Conservation (phyloP, 306 rosid genomes). For the Lagenaria siceraria region DNA sequence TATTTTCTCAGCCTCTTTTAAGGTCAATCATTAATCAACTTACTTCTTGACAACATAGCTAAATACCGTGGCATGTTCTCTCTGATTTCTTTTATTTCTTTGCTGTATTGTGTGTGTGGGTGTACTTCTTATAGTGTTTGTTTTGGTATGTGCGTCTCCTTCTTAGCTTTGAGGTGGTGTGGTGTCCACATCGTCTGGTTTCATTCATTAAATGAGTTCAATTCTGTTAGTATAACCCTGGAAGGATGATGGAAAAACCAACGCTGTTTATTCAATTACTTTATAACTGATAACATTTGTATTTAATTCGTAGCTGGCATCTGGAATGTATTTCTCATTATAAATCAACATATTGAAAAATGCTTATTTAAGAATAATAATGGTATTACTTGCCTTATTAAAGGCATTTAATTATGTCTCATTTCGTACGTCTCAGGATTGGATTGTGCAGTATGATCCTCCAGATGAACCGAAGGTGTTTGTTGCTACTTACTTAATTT, state of each 20-base stretch:
- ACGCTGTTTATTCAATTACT: background rate
- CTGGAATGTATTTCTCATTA: background rate
- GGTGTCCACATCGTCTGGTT: no score
- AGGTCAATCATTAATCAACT: background rate
- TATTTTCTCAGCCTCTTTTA: background rate
- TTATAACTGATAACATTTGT: background rate
- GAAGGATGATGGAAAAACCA: background rate
- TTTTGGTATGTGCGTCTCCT: background rate
- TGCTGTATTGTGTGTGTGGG: background rate
- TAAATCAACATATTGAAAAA: no score
- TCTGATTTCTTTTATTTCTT: background rate
- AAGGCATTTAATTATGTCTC: background rate
- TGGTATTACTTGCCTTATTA: background rate
- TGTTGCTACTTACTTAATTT: background rate
- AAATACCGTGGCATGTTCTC: background rate
- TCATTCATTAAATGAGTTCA: background rate
- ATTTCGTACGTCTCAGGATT: slow-evolving; percentile 49
- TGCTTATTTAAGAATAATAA: no score
- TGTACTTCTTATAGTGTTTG: background rate
- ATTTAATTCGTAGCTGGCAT: background rate
- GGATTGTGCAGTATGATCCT: slow-evolving; percentile 99
- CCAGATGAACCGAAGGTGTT: slow-evolving; percentile 94
- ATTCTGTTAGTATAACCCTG: background rate
- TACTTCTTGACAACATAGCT: background rate
- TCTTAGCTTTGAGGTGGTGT: background rate